Evolutionary conservation across 1,284 basidiomycete species (phyloP), one percentile per base, ranked within the genome.

Genomic region (Takashimella koratensis): DNA sequence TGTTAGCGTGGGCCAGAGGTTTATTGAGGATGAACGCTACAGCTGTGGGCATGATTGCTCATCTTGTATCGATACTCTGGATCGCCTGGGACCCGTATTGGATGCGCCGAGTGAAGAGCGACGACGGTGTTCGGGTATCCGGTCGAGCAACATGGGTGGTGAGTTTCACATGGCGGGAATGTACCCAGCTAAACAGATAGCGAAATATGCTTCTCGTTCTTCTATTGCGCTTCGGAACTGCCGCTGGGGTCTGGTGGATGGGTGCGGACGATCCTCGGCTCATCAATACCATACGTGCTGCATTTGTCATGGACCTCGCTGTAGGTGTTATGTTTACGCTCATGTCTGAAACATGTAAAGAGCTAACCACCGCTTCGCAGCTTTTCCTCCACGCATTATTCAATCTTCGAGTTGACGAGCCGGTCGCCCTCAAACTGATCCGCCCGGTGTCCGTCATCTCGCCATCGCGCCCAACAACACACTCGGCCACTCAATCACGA

Each of bases 71-170:
- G 5, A 60, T 73, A 10, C 27, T 65, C 2, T 73, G 70, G 70
- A 63, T 67, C 2, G 62, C 62, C 1, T 74, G 73, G 73, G 69
- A 74, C 53, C 73, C 73, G 5, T 64, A 64, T 20, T 70, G 68
- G 68, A 56, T 68, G 0, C 47, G 54, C 0, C 51, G 60, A 4
- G 45, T 49, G 1, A 45, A 59, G 22, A 50, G 39, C 5, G 50
- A 56, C 3, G 45, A 53, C 8, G 43, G 46, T 26, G 41, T 51
- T 12, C 60, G 52, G 24, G 50, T 64, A 1, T 39, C 50, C 5
- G 68, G 70, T 1, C 45, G 65, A n/a, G 45, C 49, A 5, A 52
- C 49, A 13, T 73, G 71, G 71, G 52, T 67, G 1, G 71, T 69
- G 45, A 52, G 69, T 65, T 3, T 24, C n/a, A n/a, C n/a, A n/a